Evolutionary conservation across 2,329 filamentous ascomycete species (phyloP).

Genomic region (Davidsoniella eucalypti): DNA sequence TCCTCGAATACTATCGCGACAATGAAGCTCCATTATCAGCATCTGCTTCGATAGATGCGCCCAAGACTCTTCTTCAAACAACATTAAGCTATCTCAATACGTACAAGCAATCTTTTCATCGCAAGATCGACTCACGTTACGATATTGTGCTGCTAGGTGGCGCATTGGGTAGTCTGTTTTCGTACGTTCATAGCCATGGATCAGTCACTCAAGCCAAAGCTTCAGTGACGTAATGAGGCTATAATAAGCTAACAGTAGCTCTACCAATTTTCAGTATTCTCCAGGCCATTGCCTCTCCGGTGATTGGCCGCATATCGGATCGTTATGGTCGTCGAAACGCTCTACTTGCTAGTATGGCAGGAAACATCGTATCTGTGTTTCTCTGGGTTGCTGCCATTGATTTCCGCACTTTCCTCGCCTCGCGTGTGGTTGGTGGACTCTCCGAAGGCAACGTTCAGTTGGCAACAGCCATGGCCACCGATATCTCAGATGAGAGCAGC

Average conservation of each 20-base stretch:
- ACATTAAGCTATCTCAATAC: constrained; percentile 73
- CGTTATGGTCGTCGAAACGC: constrained; percentile 74
- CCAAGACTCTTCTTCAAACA: constrained; percentile 55
- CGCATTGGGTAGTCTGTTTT: constrained; percentile 83
- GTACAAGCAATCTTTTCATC: constrained; percentile 86
- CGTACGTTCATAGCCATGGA: constrained; percentile 23
- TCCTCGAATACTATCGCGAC: constrained; percentile 90
- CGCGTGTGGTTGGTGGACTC: constrained; percentile 75
- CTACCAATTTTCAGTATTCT: constrained; percentile 43
- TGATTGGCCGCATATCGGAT: constrained; percentile 82
- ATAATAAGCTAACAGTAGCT: background rate
- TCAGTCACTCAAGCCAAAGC: background rate
- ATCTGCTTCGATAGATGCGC: constrained; percentile 24
- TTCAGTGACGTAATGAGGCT: background rate
- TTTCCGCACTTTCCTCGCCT: constrained; percentile 92
- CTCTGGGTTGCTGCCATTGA: constrained; percentile 89
- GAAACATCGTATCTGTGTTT: constrained; percentile 83
- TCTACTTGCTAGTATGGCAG: constrained; percentile 77
- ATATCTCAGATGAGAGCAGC: constrained; percentile 74
- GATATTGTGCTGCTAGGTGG: constrained; percentile 93
- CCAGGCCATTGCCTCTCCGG: constrained; percentile 78
- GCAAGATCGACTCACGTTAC: constrained; percentile 88
- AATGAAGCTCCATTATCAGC: constrained; percentile 44
- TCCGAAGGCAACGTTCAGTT: constrained; percentile 96
- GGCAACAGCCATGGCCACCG: constrained; percentile 87